Percentiles rank a stretch among this genome's conserved stretches.
These are phyloP conservation scores for Diplodia sapinea DNA, from an alignment of 2,329 filamentous ascomycete species.

Conservation along the genomic window DNA sequence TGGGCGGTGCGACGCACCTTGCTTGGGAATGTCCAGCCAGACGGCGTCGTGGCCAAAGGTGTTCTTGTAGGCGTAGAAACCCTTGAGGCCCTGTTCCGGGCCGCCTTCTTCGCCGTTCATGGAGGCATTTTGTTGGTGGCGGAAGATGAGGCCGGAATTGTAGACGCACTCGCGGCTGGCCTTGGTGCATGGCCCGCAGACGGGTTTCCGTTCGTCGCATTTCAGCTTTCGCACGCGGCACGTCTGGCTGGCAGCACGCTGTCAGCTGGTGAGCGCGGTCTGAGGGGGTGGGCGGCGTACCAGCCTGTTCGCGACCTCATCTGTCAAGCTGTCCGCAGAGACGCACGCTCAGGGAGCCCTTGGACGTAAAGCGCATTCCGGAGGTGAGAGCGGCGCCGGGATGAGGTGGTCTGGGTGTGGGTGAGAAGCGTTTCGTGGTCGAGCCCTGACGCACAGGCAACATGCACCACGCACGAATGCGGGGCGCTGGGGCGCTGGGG, in stretches of 20 bases:
- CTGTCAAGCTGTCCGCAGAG: constrained; percentile 30
- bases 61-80: constrained; percentile 71
- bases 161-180: constrained; percentile 65
- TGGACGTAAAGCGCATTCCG: constrained; percentile 31
- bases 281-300: constrained; percentile 36
- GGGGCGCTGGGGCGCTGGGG: constrained; percentile 5
- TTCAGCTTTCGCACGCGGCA: constrained; percentile 68
- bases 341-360: constrained; percentile 24
- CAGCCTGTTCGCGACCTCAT: constrained; percentile 51
- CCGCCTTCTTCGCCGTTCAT: constrained; percentile 62
- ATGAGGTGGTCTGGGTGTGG: constrained; percentile 28
- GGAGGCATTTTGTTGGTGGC: constrained; percentile 72
- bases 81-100: constrained; percentile 58
- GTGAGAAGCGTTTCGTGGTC: constrained; percentile 23
- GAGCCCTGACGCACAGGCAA: constrained; percentile 25
- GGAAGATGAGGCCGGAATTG: constrained; percentile 68
- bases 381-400: constrained; percentile 27
- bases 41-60: constrained; percentile 65
- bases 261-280: constrained; percentile 30
- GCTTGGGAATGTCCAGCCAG: constrained; percentile 68
- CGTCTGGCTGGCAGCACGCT: constrained; percentile 47
- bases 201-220: constrained; percentile 67
- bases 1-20: constrained; percentile 50
- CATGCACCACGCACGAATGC: constrained; percentile 16
- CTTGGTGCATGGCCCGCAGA: constrained; percentile 66